Evolutionary conservation across 1,284 basidiomycete species (phyloP), one percentile per base, ranked within the genome.

Genomic region (Gymnopus androsaceus): DNA sequence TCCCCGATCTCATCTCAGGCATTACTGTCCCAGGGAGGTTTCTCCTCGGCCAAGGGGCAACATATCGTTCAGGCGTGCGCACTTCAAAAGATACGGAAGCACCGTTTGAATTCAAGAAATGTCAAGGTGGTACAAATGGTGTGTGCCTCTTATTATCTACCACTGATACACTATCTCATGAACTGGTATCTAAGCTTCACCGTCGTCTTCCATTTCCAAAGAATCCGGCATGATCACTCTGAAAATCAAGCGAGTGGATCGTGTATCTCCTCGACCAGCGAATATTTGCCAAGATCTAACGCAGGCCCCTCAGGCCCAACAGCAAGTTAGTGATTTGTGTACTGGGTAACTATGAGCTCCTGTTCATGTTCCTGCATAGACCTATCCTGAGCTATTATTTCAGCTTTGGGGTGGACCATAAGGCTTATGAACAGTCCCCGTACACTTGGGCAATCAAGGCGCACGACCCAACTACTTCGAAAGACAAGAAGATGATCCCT

Each of bases 11-110:
- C n/a, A n/a, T n/a, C n/a, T n/a, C n/a, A n/a, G n/a, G n/a, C n/a
- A n/a, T n/a, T n/a, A n/a, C 74, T 6, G 81, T 83, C 4, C 80
- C 85, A 0, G 85, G 85, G 4, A 71, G 79, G 14, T 87, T 86
- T 61, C 66, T 87, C 4, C 75, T 71, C 42, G 85, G 85, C 12
- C 54, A 65, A n/a, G 85, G 84, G 0, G 68, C 73, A 42, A 67
- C 82, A 34, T 73, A 63, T 28, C 74, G 84, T 25, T 62, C 69
- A 49, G 80, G 79, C 3, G 69, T 81, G 11, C 72, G 82, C 45
- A 73, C 77, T 2, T 77, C 75, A 7, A 60, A 65, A n/a, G 64
- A 61, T 3, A 75, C 73, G 1, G 82, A 86, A 64, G 70, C 80
- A 11, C 83, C 83, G 1, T 88, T 87, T 64, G 62, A 77, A 41